Conservation (phyloP, 2,329 filamentous ascomycete species). For the Penicillium sp. region DNA sequence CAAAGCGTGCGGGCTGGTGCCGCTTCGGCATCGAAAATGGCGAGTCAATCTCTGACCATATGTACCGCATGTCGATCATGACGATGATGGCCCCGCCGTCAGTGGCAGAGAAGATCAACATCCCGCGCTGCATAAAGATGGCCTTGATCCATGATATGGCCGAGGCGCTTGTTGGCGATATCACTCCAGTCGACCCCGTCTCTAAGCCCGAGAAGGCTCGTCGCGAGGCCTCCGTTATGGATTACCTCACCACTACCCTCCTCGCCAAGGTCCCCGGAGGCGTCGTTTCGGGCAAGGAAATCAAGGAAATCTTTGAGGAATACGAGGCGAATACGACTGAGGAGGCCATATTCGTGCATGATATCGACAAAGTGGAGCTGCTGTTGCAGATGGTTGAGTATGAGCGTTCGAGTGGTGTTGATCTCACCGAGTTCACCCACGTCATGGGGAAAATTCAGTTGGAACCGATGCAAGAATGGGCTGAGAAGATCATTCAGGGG, state of each 20-base stretch:
- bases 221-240: conserved; percentile 86
- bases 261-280: conserved; percentile 76
- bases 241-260: conserved; percentile 74
- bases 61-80: conserved; percentile 99
- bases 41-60: conserved; percentile 96
- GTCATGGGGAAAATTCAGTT: conserved; percentile 64
- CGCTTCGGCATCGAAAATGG: conserved; percentile 74
- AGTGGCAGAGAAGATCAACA: conserved; percentile 69
- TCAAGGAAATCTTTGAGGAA: conserved; percentile 85
- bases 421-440: conserved; percentile 83
- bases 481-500: conserved; percentile 71
- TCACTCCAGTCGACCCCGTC: conserved; percentile 87
- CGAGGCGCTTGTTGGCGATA: conserved; percentile 90
- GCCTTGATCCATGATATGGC: conserved; percentile 97
- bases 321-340: conserved; percentile 85
- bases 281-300: conserved; percentile 61
- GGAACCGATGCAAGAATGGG: conserved; percentile 79
- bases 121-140: conserved; percentile 88
- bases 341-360: conserved; percentile 88
- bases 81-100: conserved; percentile 83
- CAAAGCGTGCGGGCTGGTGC: conserved; percentile 92
- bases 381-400: conserved; percentile 96
- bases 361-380: conserved; percentile 96
- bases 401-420: conserved; percentile 51
- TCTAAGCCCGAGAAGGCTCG: conserved; percentile 84